Conservation (phyloP, 1,139 yeast genomes). For the Candida sp. region DNA sequence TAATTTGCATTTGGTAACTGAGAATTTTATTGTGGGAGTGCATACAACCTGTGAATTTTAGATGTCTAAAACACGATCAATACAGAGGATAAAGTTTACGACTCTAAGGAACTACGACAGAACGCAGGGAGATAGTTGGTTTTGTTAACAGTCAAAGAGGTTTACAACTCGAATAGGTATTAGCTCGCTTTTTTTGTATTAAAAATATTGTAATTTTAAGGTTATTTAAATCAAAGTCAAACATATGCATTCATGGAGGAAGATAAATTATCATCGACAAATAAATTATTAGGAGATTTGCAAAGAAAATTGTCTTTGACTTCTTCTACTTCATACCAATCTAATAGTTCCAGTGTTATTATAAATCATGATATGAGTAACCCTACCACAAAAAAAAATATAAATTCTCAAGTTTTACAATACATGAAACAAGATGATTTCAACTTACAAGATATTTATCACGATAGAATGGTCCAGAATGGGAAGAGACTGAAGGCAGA, state of each 20-base stretch:
- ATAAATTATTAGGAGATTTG: slow-evolving; percentile 13
- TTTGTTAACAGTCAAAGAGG: too few species aligned
- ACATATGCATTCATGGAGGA: not conserved
- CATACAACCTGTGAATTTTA: not conserved
- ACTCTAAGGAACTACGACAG: not conserved
- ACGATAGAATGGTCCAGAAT: not conserved
- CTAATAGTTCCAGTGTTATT: slow-evolving; percentile 28
- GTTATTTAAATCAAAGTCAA: too few species aligned
- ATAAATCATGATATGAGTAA: slow-evolving; percentile 17
- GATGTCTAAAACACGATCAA: not conserved
- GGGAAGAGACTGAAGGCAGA: not conserved
- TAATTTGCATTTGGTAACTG: not conserved
- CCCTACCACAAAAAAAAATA: slow-evolving; percentile 29
- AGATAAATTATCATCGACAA: not conserved
- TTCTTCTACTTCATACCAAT: slow-evolving; percentile 16
- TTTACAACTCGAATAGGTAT: too few species aligned
- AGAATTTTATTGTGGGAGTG: not conserved
- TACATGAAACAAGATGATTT: slow-evolving; percentile 21
- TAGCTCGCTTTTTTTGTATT: too few species aligned
- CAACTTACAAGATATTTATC: slow-evolving; percentile 2
- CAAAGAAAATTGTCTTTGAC: slow-evolving; percentile 29
- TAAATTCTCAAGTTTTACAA: slow-evolving; percentile 28
- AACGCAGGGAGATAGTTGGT: not conserved
- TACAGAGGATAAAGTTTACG: not conserved
- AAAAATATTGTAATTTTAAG: too few species aligned